These are phyloP conservation scores for Rhizophlyctis rosea DNA, from an alignment of 192 early-diverging fungal genomes.

Conservation along the genomic window DNA sequence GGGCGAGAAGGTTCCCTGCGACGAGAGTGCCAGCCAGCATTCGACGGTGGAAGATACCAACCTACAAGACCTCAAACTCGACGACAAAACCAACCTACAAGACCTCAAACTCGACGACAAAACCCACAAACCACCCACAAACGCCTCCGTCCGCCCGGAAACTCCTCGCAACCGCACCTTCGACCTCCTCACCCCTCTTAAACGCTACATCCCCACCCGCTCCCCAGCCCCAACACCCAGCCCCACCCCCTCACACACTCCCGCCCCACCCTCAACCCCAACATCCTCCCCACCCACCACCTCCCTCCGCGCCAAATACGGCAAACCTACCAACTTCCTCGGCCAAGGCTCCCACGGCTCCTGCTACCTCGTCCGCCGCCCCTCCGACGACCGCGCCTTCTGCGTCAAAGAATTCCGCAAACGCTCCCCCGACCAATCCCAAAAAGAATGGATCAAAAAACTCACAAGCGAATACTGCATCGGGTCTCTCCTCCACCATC, in stretches of 20 bases:
- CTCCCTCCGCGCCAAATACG: slow-evolving; percentile 14
- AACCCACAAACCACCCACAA: too few species aligned
- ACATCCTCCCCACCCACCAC: not conserved
- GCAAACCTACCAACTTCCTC: slow-evolving; percentile 4
- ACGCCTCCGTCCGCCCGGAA: too few species aligned
- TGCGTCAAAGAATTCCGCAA: slow-evolving; percentile 12
- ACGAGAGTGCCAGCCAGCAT: too few species aligned
- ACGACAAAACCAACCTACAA: too few species aligned
- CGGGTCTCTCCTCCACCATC: slow-evolving; percentile 16
- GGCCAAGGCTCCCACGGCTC: slow-evolving; percentile 14
- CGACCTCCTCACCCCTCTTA: not conserved
- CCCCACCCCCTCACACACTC: not conserved
- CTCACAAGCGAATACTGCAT: slow-evolving; percentile 19
- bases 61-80: too few species aligned
- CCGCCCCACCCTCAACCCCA: not conserved
- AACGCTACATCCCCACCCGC: not conserved
- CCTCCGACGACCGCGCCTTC: not conserved
- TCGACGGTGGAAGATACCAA: too few species aligned
- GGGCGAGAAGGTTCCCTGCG: too few species aligned
- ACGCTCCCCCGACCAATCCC: not conserved
- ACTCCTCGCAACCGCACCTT: not conserved
- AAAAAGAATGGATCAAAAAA: slow-evolving; percentile 13
- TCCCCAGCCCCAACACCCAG: not conserved
- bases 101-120: too few species aligned
- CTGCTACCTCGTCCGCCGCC: slow-evolving; percentile 10